Evolutionary conservation across 2,329 filamentous ascomycete species (phyloP).

Genomic region (Aspergillus sp.): DNA sequence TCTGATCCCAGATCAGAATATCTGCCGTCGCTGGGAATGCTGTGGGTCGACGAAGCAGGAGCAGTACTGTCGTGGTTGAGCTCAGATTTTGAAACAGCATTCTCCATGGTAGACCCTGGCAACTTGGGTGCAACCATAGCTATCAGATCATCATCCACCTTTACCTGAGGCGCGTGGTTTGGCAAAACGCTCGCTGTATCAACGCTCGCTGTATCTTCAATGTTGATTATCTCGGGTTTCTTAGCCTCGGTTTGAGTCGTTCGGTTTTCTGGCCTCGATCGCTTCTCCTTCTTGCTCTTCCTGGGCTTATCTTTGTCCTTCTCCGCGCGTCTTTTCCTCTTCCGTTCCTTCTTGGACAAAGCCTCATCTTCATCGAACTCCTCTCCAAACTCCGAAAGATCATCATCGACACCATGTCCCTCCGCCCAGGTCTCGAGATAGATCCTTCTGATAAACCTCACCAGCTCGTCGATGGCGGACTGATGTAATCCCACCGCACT

Average conservation of each 20-base stretch:
- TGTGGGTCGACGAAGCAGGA: neutral
- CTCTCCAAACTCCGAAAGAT: slow-evolving; percentile 14
- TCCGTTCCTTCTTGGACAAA: slow-evolving; percentile 1
- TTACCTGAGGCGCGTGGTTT: neutral
- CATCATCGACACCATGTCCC: neutral
- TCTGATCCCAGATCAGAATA: neutral
- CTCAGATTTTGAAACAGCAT: neutral
- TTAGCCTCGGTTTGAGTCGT: neutral
- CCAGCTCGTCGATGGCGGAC: slow-evolving; percentile 7
- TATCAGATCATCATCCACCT: neutral
- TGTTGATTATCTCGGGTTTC: neutral
- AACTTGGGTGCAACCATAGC: too few species aligned
- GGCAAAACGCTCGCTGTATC: neutral
- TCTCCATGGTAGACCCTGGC: too few species aligned
- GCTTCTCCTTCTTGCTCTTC: slow-evolving; percentile 1
- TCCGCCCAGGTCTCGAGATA: slow-evolving; percentile 14
- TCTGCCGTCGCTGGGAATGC: neutral
- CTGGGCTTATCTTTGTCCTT: slow-evolving; percentile 1
- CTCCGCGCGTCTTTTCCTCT: slow-evolving; percentile 5
- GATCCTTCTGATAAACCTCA: slow-evolving; percentile 15
- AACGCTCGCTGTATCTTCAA: neutral
- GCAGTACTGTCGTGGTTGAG: neutral
- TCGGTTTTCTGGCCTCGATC: neutral
- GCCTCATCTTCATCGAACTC: slow-evolving; percentile 13
- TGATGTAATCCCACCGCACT: slow-evolving; percentile 10